phyloP scores from a whole-genome alignment of 768 basidiomycete species.

The Boletus sp. region DNA sequence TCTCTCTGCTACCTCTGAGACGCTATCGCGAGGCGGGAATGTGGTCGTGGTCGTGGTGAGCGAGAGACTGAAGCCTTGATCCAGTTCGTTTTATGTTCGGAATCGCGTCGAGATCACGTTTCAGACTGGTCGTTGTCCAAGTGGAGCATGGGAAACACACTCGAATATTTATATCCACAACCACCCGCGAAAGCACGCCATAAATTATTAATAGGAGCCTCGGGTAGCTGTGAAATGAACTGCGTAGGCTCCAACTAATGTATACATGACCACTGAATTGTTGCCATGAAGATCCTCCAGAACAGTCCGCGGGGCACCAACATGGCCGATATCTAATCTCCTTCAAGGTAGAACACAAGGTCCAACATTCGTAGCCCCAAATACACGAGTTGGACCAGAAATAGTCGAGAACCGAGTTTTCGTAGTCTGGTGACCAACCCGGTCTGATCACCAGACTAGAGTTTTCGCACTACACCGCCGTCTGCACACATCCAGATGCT shows the following conservation, averaged over 20 bases:
- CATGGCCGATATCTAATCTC: conserved; percentile 34
- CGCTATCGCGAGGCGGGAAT: background rate
- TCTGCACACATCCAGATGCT: no score
- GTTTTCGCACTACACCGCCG: no score
- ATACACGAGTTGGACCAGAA: background rate
- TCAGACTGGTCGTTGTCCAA: background rate
- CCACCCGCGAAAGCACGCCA: background rate
- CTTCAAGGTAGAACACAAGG: no score
- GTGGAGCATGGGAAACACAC: background rate
- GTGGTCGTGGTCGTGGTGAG: background rate
- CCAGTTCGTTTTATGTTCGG: background rate
- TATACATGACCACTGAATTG: background rate
- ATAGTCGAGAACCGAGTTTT: background rate
- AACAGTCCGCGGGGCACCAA: conserved; percentile 36
- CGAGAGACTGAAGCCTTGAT: background rate
- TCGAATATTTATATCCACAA: background rate
- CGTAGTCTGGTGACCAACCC: no score
- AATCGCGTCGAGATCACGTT: background rate
- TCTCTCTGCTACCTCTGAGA: background rate
- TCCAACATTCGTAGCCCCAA: no score
- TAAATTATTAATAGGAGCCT: background rate
- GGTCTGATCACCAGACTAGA: no score
- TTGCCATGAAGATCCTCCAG: conserved; percentile 40
- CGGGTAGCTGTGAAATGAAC: background rate
- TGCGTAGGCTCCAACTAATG: no score